Conservation (phyloP, 1,284 basidiomycete species). For the Ceratobasidium sp. region DNA sequence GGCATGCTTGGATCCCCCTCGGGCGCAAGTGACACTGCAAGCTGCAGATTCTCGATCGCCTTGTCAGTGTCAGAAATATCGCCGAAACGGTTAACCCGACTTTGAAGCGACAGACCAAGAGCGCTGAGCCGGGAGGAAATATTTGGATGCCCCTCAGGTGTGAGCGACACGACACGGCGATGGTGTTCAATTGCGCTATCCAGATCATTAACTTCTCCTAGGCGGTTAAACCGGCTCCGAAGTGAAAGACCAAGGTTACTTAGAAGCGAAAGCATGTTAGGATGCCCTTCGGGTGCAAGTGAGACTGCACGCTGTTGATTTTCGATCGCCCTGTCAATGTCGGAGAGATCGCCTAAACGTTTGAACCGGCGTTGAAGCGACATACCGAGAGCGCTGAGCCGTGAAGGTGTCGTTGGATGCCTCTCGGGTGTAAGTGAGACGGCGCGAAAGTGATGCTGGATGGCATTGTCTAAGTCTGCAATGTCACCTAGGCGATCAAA, state of each 20-base stretch:
- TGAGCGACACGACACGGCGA: background rate
- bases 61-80: background rate
- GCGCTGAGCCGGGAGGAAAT: background rate
- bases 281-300: too few species aligned
- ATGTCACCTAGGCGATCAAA: background rate
- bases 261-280: too few species aligned
- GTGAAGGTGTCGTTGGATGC: background rate
- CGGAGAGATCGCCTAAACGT: too few species aligned
- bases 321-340: too few species aligned
- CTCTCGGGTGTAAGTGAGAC: background rate
- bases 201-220: too few species aligned
- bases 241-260: too few species aligned
- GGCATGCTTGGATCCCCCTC: background rate
- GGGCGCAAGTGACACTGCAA: background rate
- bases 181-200: too few species aligned
- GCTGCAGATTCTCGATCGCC: background rate
- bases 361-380: too few species aligned
- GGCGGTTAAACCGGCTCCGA: too few species aligned
- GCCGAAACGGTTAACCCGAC: background rate
- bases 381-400: background rate
- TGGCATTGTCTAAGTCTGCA: background rate
- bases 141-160: conserved; percentile 1
- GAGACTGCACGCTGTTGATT: too few species aligned
- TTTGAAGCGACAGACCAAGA: background rate
- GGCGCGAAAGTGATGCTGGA: background rate